These are phyloP conservation scores for Alternaria atra DNA, from an alignment of 2,329 filamentous ascomycete species.

Conservation along the genomic window DNA sequence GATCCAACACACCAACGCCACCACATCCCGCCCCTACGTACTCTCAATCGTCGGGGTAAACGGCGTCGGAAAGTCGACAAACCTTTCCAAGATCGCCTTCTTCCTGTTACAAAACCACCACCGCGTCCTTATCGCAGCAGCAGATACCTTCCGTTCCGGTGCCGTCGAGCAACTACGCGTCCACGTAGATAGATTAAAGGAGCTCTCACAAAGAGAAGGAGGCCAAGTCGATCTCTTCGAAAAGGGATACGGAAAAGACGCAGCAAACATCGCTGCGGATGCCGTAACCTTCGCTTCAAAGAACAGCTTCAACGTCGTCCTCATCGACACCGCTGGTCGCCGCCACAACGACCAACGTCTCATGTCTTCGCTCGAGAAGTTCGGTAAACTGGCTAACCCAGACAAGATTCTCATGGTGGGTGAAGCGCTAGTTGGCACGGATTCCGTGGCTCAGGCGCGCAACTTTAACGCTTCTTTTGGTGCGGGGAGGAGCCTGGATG, in stretches of 20 bases:
- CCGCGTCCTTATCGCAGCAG: slow-evolving; percentile 90
- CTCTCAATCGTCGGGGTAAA: slow-evolving; percentile 99
- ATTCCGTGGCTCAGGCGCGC: slow-evolving; percentile 92
- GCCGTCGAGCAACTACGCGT: slow-evolving; percentile 97
- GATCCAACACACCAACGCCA: slow-evolving; percentile 76
- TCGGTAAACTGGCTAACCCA: slow-evolving; percentile 92
- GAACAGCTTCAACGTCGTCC: slow-evolving; percentile 86
- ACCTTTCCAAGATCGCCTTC: slow-evolving; percentile 96
- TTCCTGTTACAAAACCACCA: slow-evolving; percentile 98
- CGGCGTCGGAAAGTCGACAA: slow-evolving; percentile 97
- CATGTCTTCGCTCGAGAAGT: slow-evolving; percentile 97
- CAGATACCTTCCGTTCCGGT: slow-evolving; percentile 95
- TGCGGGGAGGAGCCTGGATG: slow-evolving; percentile 79
- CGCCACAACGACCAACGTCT: slow-evolving; percentile 94
- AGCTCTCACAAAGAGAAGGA: slow-evolving; percentile 84
- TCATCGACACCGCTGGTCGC: slow-evolving; percentile 95
- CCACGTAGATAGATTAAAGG: slow-evolving; percentile 91
- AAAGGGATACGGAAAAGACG: slow-evolving; percentile 97
- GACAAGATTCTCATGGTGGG: slow-evolving; percentile 99
- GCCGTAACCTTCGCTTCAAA: slow-evolving; percentile 82
- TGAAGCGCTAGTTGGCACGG: slow-evolving; percentile 91
- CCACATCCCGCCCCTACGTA: slow-evolving; percentile 82
- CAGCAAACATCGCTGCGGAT: slow-evolving; percentile 92
- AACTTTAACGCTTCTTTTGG: slow-evolving; percentile 98
- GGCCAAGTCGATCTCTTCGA: slow-evolving; percentile 88